A percentile compares a stretch with the other conserved stretches of the same genome.
Evolutionary conservation across 805 yeast species (phyloP).

Genomic region (Suhomyces vadensis): DNA sequence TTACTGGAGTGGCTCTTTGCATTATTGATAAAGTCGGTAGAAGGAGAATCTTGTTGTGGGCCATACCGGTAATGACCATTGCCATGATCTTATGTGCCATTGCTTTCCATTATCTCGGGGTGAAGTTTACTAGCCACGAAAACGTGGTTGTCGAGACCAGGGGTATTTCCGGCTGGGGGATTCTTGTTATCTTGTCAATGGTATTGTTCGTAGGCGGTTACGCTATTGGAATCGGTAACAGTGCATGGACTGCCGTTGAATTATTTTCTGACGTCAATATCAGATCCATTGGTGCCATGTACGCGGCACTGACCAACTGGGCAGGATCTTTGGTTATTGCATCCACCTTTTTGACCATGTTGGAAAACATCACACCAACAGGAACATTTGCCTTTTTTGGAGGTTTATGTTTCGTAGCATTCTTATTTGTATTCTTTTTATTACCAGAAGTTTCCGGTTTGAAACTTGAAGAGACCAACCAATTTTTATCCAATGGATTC

Average conservation of each 20-base stretch:
- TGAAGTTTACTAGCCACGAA: slow-evolving; percentile 54
- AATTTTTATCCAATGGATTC: slow-evolving; percentile 79
- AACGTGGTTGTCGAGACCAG: slow-evolving; percentile 35
- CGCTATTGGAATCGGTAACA: slow-evolving; percentile 94
- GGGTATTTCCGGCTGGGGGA: slow-evolving; percentile 80
- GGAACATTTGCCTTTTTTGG: slow-evolving; percentile 94
- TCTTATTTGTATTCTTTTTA: slow-evolving; percentile 74
- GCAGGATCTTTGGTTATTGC: slow-evolving; percentile 90
- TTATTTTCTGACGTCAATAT: slow-evolving; percentile 86
- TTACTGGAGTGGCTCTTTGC: slow-evolving; percentile 82
- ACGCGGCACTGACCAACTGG: slow-evolving; percentile 94
- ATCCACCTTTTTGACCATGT: slow-evolving; percentile 90
- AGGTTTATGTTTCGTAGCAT: slow-evolving; percentile 70
- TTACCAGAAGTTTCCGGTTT: slow-evolving; percentile 92
- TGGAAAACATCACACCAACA: slow-evolving; percentile 88
- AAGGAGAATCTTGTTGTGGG: slow-evolving; percentile 71
- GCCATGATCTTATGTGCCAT: slow-evolving; percentile 80
- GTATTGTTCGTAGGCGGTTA: slow-evolving; percentile 85
- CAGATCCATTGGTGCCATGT: slow-evolving; percentile 88
- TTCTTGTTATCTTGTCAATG: slow-evolving; percentile 81
- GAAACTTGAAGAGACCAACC: slow-evolving; percentile 88
- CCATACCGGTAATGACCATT: slow-evolving; percentile 83
- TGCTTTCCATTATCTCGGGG: slow-evolving; percentile 84
- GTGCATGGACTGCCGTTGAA: slow-evolving; percentile 98
- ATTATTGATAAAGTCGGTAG: slow-evolving; percentile 89